Conservation (phyloP, 1,284 basidiomycete species). For the Fomitopsis schrenkii region DNA sequence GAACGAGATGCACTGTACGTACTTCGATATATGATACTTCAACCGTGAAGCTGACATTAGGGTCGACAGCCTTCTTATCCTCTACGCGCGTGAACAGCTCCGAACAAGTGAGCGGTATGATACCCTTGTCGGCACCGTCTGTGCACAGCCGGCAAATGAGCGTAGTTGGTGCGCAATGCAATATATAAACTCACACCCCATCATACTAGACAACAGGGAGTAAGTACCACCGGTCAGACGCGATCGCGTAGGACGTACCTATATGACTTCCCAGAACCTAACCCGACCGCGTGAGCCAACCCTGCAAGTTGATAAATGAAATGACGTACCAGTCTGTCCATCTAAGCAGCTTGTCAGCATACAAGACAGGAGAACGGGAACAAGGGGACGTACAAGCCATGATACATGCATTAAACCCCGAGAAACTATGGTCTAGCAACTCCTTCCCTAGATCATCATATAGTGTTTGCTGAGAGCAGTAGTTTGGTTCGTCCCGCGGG, state of each 20-base stretch:
- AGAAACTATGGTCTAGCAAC: conserved; percentile 90
- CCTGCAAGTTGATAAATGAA: neutral
- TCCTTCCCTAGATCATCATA: conserved; percentile 96
- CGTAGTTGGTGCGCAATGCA: neutral
- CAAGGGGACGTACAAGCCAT: conserved; percentile 79
- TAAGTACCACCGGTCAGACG: neutral
- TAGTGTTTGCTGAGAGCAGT: conserved; percentile 91
- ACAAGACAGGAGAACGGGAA: conserved; percentile 1
- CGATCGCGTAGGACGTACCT: conserved; percentile 45
- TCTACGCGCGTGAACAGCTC: conserved; percentile 88
- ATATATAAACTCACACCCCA: conserved; percentile 80
- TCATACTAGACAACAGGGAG: conserved; percentile 66
- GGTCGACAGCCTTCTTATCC: conserved; percentile 59
- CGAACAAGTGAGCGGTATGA: conserved; percentile 93
- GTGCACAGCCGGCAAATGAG: conserved; percentile 1
- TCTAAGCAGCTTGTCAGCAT: conserved; percentile 40
- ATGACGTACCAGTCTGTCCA: conserved; percentile 76
- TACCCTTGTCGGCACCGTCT: conserved; percentile 96
- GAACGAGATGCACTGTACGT: conserved; percentile 11
- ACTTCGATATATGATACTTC: conserved; percentile 98
- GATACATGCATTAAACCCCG: conserved; percentile 98
- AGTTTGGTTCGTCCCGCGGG: conserved; percentile 78
- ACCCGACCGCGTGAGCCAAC: conserved; percentile 34
- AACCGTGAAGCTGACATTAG: conserved; percentile 79
- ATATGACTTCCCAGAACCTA: conserved; percentile 88